A percentile compares a stretch with the other conserved stretches of the same genome.
These are phyloP conservation scores for Kingdonia uniflora DNA, from an alignment of 164 flowering plant genomes.

Conservation along the genomic window DNA sequence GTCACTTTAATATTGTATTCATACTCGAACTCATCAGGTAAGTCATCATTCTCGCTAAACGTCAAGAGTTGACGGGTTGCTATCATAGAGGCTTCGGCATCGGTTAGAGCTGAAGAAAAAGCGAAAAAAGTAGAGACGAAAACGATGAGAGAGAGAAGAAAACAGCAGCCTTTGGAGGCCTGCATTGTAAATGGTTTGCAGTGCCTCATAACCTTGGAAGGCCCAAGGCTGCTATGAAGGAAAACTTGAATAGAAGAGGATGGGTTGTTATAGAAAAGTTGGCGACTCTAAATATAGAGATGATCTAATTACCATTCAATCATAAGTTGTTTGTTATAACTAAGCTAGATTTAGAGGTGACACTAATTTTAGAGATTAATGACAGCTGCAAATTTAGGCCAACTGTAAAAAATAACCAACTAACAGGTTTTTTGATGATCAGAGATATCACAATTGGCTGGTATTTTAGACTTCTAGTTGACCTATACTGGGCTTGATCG, in stretches of 20 bases:
- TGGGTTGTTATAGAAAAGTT: not conserved
- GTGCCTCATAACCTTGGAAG: slow-evolving; percentile 2
- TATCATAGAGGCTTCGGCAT: slow-evolving; percentile 2
- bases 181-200: slow-evolving; percentile 8
- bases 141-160: not conserved
- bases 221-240: not conserved
- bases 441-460: no score
- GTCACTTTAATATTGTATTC: slow-evolving; percentile 11
- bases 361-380: not conserved
- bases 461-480: no score
- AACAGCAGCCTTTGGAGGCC: slow-evolving; percentile 14
- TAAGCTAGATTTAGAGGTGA: not conserved
- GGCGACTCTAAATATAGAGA: not conserved
- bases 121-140: not conserved
- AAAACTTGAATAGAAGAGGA: not conserved
- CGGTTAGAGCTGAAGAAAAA: slow-evolving; percentile 2
- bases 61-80: slow-evolving; percentile 5
- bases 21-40: slow-evolving; percentile 18
- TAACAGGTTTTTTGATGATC: no score
- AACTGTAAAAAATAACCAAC: no score
- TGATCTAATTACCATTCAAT: no score
- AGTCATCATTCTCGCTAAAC: not conserved
- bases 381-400: no score
- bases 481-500: no score
- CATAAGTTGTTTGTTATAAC: no score